A percentile compares a stretch with the other conserved stretches of the same genome.
Conservation (phyloP, 352 stramenopile genomes). For the Elongisporangium senticosum region DNA sequence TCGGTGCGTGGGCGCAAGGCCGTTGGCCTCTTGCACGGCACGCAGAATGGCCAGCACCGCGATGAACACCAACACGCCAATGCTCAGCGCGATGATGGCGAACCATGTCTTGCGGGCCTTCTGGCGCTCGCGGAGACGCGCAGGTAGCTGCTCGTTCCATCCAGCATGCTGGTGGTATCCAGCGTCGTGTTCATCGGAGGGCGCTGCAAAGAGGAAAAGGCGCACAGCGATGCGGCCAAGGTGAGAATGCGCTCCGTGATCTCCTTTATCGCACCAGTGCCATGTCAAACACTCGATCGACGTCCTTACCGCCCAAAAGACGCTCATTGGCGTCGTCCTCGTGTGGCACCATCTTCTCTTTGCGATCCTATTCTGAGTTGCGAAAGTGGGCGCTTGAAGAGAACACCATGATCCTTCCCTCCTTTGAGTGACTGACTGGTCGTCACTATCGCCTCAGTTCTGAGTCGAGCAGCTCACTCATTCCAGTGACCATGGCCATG, state of each 20-base stretch:
- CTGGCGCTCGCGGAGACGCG: slow-evolving; percentile 41
- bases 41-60: slow-evolving; percentile 75
- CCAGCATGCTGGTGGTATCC: slow-evolving; percentile 13
- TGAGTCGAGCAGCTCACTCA: not conserved
- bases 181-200: slow-evolving; percentile 11
- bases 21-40: slow-evolving; percentile 73
- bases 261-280: not conserved
- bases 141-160: slow-evolving; percentile 5
- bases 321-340: not conserved
- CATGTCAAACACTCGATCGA: not conserved
- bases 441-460: not conserved
- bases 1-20: slow-evolving; percentile 57
- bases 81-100: slow-evolving; percentile 70
- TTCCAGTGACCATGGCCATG: not conserved
- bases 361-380: not conserved
- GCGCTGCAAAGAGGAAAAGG: not conserved
- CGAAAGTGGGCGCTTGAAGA: not conserved
- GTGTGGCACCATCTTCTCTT: not conserved
- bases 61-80: slow-evolving; percentile 80
- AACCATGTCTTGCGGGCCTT: slow-evolving; percentile 77
- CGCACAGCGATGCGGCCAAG: not conserved
- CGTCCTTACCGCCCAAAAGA: not conserved
- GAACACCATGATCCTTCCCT: not conserved
- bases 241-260: not conserved
- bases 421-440: not conserved